Percentiles rank a stretch among this genome's conserved stretches.
These are phyloP conservation scores for Opeltia flavorubescens DNA, from an alignment of 495 filamentous ascomycete species.

Conservation along the genomic window DNA sequence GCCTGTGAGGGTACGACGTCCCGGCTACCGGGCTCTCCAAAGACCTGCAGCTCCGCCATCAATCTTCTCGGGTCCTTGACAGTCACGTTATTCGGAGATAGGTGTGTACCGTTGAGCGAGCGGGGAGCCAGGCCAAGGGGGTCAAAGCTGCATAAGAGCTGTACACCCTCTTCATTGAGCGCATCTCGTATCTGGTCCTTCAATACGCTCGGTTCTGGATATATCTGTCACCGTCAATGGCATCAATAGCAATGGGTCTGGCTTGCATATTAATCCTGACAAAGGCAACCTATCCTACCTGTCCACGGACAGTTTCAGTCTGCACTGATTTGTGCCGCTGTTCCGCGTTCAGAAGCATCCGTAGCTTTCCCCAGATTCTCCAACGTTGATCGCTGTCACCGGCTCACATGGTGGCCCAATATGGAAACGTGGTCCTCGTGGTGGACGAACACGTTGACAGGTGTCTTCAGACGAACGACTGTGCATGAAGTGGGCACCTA, in stretches of 20 bases:
- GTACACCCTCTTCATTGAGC: no score
- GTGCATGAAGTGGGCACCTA: no score
- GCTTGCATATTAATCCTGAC: not conserved
- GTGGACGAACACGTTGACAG: no score
- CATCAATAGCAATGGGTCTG: not conserved
- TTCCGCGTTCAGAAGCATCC: not conserved
- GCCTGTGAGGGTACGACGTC: not conserved
- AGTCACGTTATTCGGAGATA: constrained; percentile 6
- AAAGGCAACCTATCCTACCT: no score
- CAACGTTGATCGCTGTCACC: not conserved
- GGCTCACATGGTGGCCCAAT: not conserved
- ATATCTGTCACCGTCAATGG: no score
- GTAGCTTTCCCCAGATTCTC: not conserved
- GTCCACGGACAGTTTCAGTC: not conserved
- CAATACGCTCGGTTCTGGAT: no score
- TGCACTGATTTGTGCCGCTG: not conserved
- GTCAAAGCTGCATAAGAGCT: no score
- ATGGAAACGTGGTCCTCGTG: no score
- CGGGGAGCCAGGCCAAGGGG: no score
- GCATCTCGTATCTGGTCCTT: no score
- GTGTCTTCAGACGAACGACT: no score
- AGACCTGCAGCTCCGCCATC: not conserved
- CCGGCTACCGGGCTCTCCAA: not conserved
- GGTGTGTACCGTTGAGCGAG: not conserved
- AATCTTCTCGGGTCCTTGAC: constrained; percentile 6